Conservation (phyloP, 106 monocot genomes). For the Dendrobium catenatum region DNA sequence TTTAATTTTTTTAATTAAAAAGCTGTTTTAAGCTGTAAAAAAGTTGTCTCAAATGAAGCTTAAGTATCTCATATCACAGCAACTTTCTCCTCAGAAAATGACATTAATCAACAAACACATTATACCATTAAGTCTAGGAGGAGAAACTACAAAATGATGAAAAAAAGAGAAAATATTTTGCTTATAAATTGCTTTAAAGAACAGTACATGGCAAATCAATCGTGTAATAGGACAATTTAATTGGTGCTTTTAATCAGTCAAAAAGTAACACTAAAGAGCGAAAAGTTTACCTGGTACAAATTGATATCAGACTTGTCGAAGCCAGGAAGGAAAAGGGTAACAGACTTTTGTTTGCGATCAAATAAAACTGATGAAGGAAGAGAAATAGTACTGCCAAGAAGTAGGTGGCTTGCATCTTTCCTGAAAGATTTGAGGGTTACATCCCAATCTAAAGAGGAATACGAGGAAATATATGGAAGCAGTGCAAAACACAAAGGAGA, state of each 20-base stretch:
- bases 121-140: neutral
- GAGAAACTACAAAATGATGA: neutral
- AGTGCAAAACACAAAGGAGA: slow-evolving; percentile 54
- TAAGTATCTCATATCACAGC: neutral
- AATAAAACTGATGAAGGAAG: slow-evolving; percentile 49
- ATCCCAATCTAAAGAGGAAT: slow-evolving; percentile 49
- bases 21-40: too few species aligned
- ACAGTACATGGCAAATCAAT: neutral
- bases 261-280: neutral
- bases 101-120: neutral
- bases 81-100: neutral
- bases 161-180: neutral
- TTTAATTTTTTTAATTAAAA: too few species aligned
- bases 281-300: slow-evolving; percentile 63
- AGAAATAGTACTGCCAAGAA: slow-evolving; percentile 18
- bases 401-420: slow-evolving; percentile 35
- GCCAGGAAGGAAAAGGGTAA: slow-evolving; percentile 90
- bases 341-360: slow-evolving; percentile 41
- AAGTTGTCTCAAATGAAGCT: too few species aligned
- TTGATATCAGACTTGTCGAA: slow-evolving; percentile 93
- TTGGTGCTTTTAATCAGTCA: neutral
- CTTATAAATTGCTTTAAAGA: neutral
- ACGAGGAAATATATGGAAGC: slow-evolving; percentile 47
- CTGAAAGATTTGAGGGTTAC: slow-evolving; percentile 21
- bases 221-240: neutral